Evolutionary conservation across 495 filamentous ascomycete species (phyloP).

Genomic region (Neurospora sp.): DNA sequence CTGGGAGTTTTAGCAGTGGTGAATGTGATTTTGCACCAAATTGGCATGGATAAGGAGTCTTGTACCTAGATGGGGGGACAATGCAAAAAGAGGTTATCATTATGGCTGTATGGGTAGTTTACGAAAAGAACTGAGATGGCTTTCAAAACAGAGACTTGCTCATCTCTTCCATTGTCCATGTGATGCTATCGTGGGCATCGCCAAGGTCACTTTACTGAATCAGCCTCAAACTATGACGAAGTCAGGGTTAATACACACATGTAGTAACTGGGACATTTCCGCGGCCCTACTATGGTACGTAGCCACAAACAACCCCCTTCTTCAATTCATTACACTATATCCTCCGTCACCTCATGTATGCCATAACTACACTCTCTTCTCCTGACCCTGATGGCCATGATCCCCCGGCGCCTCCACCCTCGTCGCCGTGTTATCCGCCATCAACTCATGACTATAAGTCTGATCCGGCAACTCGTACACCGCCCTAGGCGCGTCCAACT

Average conservation of each 20-base stretch:
- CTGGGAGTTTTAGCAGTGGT: not conserved
- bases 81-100: not conserved
- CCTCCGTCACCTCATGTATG: not conserved
- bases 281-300: not conserved
- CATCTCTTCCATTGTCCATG: not conserved
- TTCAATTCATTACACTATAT: not conserved
- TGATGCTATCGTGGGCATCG: not conserved
- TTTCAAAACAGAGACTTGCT: not conserved
- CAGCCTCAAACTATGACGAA: too few relatives aligned
- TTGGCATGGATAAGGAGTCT: not conserved
- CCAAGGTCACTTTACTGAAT: not conserved
- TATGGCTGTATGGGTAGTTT: not conserved
- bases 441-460: constrained; percentile 21
- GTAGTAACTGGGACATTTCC: not conserved
- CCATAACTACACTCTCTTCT: not conserved
- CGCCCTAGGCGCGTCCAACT: constrained; percentile 15
- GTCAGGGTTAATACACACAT: not conserved
- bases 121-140: not conserved
- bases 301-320: not conserved
- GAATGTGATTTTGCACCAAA: not conserved
- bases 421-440: constrained; percentile 4
- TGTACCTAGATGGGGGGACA: not conserved
- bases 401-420: not conserved
- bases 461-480: constrained; percentile 24
- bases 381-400: not conserved